Evolutionary conservation across 352 stramenopile genomes (phyloP).

Genomic region (Blastocystis sp.): DNA sequence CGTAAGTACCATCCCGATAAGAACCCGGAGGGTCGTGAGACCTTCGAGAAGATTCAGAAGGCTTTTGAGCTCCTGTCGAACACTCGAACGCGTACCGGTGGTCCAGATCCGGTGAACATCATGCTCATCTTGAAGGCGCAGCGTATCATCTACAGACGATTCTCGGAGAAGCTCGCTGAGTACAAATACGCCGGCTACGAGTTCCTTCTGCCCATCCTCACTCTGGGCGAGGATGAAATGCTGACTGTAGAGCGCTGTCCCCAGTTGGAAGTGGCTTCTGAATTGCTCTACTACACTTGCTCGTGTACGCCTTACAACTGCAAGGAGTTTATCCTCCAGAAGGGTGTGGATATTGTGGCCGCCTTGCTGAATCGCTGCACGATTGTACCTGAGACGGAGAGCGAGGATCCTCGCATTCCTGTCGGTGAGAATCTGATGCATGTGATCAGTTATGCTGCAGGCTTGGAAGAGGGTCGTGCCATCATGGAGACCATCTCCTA

Average conservation of each 20-base stretch:
- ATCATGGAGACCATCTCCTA: slow-evolving; percentile 52
- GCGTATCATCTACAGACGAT: slow-evolving; percentile 65
- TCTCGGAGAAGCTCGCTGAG: slow-evolving; percentile 35
- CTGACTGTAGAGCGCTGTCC: slow-evolving; percentile 52
- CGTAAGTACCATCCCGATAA: slow-evolving; percentile 70
- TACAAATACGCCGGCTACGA: slow-evolving; percentile 67
- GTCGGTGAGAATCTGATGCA: slow-evolving; percentile 65
- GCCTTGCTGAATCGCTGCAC: slow-evolving; percentile 21
- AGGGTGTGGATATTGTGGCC: slow-evolving; percentile 61
- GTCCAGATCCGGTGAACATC: slow-evolving; percentile 64
- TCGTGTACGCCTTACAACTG: slow-evolving; percentile 61
- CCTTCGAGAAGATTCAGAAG: slow-evolving; percentile 72
- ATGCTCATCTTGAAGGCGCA: slow-evolving; percentile 64
- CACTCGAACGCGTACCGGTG: slow-evolving; percentile 43
- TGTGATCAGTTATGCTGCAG: slow-evolving; percentile 49
- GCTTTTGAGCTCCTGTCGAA: slow-evolving; percentile 69
- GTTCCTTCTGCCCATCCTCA: slow-evolving; percentile 46
- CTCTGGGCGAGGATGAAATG: slow-evolving; percentile 39
- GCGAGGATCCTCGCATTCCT: slow-evolving; percentile 63
- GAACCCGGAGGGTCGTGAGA: slow-evolving; percentile 72
- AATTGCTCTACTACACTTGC: slow-evolving; percentile 63
- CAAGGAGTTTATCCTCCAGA: slow-evolving; percentile 64
- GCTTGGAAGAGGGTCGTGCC: slow-evolving; percentile 41
- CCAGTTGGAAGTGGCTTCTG: slow-evolving; percentile 38
- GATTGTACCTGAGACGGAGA: slow-evolving; percentile 33